Evolutionary conservation across 2,329 filamentous ascomycete genomes (phyloP).

Genomic region (Alternaria triticimaculans): DNA sequence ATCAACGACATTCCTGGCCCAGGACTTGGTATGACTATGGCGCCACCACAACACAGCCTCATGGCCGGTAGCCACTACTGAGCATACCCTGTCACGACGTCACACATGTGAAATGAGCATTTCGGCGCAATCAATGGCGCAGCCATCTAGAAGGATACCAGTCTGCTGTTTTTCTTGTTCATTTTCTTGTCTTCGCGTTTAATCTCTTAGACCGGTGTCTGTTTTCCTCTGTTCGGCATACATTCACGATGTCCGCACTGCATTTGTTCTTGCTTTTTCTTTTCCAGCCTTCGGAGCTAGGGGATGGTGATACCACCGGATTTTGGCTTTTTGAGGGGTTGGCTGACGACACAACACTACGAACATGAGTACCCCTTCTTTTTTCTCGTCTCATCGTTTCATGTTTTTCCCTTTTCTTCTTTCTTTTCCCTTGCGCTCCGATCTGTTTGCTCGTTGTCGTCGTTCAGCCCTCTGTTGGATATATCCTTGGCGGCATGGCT

Average conservation of each 20-base stretch:
- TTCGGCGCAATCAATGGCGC: conserved; percentile 29
- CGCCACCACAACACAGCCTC: conserved; percentile 53
- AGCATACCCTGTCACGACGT: conserved; percentile 25
- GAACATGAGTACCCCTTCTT: conserved; percentile 25
- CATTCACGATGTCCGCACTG: conserved; percentile 25
- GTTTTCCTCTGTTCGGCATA: conserved; percentile 24
- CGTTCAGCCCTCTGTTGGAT: neutral
- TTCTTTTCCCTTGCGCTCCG: neutral
- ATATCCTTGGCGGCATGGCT: conserved; percentile 1
- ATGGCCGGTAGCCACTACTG: conserved; percentile 55
- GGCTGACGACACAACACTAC: conserved; percentile 22
- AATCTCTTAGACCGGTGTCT: conserved; percentile 32
- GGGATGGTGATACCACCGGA: conserved; percentile 16
- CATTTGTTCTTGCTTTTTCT: conserved; percentile 17
- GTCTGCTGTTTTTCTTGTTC: conserved; percentile 31
- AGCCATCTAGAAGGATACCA: conserved; percentile 26
- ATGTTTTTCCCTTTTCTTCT: neutral
- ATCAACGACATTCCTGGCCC: conserved; percentile 47
- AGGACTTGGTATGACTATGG: conserved; percentile 46
- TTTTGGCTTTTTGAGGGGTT: conserved; percentile 13
- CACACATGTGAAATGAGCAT: conserved; percentile 33
- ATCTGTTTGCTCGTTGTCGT: neutral
- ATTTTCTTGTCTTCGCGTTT: conserved; percentile 24
- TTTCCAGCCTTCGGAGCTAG: conserved; percentile 7
- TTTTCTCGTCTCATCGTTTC: conserved; percentile 14